Base-by-base conservation (phyloP, 352 stramenopile species). In the Salisapilia sapeloensis region DNA sequence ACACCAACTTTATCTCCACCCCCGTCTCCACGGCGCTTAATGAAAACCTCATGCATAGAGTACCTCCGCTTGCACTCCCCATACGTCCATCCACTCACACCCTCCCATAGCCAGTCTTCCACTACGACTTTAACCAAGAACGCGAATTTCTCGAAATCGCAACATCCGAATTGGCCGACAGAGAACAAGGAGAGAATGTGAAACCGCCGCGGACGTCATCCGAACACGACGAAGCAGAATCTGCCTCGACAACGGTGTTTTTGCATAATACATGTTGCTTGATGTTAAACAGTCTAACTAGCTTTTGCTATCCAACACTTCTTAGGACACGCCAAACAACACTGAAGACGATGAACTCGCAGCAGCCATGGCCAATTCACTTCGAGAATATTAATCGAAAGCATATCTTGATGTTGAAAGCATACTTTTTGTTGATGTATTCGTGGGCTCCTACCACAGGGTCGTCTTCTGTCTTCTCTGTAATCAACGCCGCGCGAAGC, bases 51-150 rank as follows among this genome's bases (percentile, higher is more conserved):
- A 50, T 78, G 31, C 43, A 74, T 33, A 42, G 61, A 39, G 65
- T 78, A 34, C 24, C 14, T 19, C 11, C 25, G 14, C 24, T 29
- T 28, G 12, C 6, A 33, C 22, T 6, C 16, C 13, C 15, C 23
- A 15, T 33, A 2, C 24, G n/a, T 23, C 6, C 26, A 6, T 12
- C 8, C 0, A 42, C 13, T 11, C 21, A 13, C 20, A n/a, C 29
- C 16, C 15, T 33, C 11, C 8, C 25, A 7, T 21, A 26, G 18
- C 34, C 71, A 26, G 54, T 82, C 22, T 82, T 77, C 37, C 56
- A 76, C 47, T 82, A 82, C 44, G 62, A 78, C 41, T 82, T 82
- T 29, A 75, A 50, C 23, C 56, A 57, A 12, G 65, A 82, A 33
- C 61, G 60, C 26, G 60, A 70, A 30, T 77, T 78, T 38, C 33